These are phyloP conservation scores for Rhynchospora tenuis DNA, from an alignment of 176 grass and related monocot species.

Conservation along the genomic window DNA sequence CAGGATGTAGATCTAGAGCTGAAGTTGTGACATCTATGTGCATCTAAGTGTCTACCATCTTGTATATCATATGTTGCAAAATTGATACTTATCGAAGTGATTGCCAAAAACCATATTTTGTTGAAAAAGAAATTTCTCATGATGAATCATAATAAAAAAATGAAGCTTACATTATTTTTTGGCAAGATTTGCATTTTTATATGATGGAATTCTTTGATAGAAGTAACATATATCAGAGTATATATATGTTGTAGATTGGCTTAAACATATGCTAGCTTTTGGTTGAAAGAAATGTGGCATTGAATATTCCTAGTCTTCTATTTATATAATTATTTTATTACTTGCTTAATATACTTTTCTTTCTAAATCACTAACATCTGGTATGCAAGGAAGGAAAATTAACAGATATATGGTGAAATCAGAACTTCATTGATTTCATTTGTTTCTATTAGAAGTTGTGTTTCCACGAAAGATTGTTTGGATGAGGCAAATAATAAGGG, in stretches of 20 bases:
- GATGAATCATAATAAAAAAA: not conserved
- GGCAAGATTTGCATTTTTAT: not conserved
- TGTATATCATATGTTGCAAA: not conserved
- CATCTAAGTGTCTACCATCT: not conserved
- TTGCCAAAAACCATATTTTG: not conserved
- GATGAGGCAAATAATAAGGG: too few relatives aligned
- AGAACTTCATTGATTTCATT: not conserved
- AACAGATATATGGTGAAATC: not conserved
- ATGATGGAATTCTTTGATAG: not conserved
- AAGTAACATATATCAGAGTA: not conserved
- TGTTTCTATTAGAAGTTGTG: not conserved
- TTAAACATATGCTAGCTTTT: conserved; percentile 2
- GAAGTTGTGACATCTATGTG: conserved; percentile 50
- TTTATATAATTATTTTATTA: not conserved
- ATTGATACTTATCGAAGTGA: not conserved
- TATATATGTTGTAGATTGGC: not conserved
- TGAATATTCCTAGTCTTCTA: not conserved
- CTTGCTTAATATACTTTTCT: not conserved
- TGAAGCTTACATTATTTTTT: not conserved
- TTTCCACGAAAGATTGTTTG: too few relatives aligned
- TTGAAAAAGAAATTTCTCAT: not conserved
- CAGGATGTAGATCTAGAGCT: conserved; percentile 77
- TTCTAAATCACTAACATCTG: not conserved
- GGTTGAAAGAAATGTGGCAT: not conserved
- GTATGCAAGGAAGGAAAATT: not conserved